Conservation (phyloP, 495 filamentous ascomycete genomes). For the Neurospora sp. region DNA sequence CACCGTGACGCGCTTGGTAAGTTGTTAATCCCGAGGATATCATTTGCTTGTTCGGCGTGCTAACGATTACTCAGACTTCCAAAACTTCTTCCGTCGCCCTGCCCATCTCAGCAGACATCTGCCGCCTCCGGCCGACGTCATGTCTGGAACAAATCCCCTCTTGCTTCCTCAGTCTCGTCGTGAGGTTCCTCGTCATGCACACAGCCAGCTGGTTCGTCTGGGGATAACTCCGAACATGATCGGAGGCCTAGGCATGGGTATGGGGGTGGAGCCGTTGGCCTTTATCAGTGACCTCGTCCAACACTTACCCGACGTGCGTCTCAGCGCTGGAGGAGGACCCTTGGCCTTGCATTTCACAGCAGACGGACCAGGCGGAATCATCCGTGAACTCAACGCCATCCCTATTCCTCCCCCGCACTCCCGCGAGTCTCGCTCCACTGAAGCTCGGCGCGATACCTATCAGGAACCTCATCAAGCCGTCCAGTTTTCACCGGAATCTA, state of each 20-base stretch:
- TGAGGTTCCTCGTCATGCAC: conserved; percentile 15
- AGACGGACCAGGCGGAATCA: conserved; percentile 24
- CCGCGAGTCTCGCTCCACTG: conserved; percentile 27
- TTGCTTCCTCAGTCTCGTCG: conserved; percentile 34
- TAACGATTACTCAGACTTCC: conserved; percentile 27
- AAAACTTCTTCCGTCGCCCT: conserved; percentile 23
- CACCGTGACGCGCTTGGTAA: conserved; percentile 31
- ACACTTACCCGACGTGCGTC: conserved; percentile 6
- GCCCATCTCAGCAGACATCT: conserved; percentile 15
- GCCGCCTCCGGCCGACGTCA: conserved; percentile 51
- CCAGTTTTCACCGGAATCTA: conserved; percentile 59
- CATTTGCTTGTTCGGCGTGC: not conserved
- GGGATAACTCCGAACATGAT: conserved; percentile 21
- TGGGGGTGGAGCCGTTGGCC: conserved; percentile 27
- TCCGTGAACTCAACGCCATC: conserved; percentile 29
- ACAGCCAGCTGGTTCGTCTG: conserved; percentile 24
- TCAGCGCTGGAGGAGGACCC: conserved; percentile 15
- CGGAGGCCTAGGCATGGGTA: not conserved
- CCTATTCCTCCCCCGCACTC: conserved; percentile 8
- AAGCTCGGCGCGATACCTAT: conserved; percentile 32
- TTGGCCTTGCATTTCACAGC: conserved; percentile 35
- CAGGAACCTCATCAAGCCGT: conserved; percentile 48
- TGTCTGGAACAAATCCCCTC: conserved; percentile 57
- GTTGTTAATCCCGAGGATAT: not conserved
- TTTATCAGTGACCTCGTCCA: conserved; percentile 34